Evolutionary conservation across 2,329 filamentous ascomycete species (phyloP).

Genomic region (Plectosphaerella plurivora): DNA sequence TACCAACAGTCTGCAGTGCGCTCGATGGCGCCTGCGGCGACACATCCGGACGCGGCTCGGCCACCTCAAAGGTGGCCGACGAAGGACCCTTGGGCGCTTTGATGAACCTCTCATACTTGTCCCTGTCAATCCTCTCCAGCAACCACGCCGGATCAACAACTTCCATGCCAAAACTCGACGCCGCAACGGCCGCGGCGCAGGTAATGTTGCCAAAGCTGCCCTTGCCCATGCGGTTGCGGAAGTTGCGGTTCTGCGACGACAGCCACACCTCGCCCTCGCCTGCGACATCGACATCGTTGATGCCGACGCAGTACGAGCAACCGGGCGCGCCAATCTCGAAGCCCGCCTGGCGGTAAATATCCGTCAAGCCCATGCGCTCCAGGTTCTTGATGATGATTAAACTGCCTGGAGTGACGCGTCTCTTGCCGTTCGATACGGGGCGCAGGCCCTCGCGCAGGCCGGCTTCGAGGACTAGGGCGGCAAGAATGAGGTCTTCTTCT

Average conservation of each 20-base stretch:
- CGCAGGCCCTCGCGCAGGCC: slow-evolving; percentile 25
- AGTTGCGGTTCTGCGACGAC: slow-evolving; percentile 38
- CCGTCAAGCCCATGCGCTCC: slow-evolving; percentile 22
- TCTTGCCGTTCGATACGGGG: slow-evolving; percentile 23
- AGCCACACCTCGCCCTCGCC: slow-evolving; percentile 35
- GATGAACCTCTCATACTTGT: not conserved
- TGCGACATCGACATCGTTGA: slow-evolving; percentile 31
- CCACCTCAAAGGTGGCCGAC: slow-evolving; percentile 1
- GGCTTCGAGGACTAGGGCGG: slow-evolving; percentile 30
- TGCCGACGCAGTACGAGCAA: slow-evolving; percentile 38
- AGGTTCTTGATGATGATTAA: slow-evolving; percentile 28
- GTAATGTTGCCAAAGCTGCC: slow-evolving; percentile 33
- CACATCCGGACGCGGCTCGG: not conserved
- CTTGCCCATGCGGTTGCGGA: slow-evolving; percentile 36
- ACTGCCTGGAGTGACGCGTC: slow-evolving; percentile 33
- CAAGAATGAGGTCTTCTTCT: slow-evolving; percentile 36
- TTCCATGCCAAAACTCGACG: slow-evolving; percentile 39
- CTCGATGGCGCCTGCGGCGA: not conserved
- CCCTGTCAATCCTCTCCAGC: slow-evolving; percentile 19
- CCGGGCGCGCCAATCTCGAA: slow-evolving; percentile 34
- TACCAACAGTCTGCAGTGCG: not conserved
- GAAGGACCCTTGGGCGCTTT: slow-evolving; percentile 10
- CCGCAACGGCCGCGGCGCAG: slow-evolving; percentile 40
- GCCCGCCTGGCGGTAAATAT: slow-evolving; percentile 32
- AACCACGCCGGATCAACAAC: slow-evolving; percentile 29